Conservation (phyloP, 495 filamentous ascomycete species). For the Lasiosphaeris hirsuta region DNA sequence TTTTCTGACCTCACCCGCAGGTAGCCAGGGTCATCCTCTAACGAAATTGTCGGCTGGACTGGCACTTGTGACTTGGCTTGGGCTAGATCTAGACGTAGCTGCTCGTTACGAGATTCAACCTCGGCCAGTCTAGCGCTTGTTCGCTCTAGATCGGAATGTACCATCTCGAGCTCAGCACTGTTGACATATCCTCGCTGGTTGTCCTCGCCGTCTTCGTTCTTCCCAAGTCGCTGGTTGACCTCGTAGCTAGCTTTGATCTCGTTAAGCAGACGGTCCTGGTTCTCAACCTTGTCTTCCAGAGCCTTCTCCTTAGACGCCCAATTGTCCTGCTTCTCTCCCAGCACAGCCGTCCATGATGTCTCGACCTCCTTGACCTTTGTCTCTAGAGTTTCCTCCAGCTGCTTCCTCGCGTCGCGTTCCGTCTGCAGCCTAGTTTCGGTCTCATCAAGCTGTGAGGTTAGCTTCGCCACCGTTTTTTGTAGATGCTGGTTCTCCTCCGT, state of each 20-base stretch:
- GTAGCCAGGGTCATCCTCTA: conserved; percentile 86
- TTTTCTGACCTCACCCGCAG: conserved; percentile 88
- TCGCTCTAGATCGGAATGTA: conserved; percentile 85
- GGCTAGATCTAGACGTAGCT: conserved; percentile 83
- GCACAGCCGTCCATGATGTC: conserved; percentile 83
- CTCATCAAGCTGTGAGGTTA: conserved; percentile 92
- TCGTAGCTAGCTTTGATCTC: conserved; percentile 97
- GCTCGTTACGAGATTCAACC: conserved; percentile 91
- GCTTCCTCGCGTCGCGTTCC: conserved; percentile 67
- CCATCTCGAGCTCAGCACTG: conserved; percentile 89
- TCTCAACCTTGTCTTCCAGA: conserved; percentile 89
- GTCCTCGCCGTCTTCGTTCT: conserved; percentile 60
- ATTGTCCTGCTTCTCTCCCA: conserved; percentile 92
- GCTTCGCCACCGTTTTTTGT: conserved; percentile 68
- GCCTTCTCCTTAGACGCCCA: conserved; percentile 93
- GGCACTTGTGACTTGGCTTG: conserved; percentile 76
- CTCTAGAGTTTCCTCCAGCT: conserved; percentile 74
- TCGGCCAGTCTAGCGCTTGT: conserved; percentile 85
- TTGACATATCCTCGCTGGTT: conserved; percentile 59
- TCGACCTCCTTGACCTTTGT: conserved; percentile 80
- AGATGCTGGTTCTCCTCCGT: conserved; percentile 82
- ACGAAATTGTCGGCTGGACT: conserved; percentile 48
- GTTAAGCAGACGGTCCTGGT: conserved; percentile 85
- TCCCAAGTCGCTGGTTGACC: conserved; percentile 84
- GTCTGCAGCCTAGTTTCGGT: conserved; percentile 71